Evolutionary conservation across 345 rosid genomes (phyloP), one percentile per base, ranked within the genome.

Genomic region (rapeseed (Brassica napus)): DNA sequence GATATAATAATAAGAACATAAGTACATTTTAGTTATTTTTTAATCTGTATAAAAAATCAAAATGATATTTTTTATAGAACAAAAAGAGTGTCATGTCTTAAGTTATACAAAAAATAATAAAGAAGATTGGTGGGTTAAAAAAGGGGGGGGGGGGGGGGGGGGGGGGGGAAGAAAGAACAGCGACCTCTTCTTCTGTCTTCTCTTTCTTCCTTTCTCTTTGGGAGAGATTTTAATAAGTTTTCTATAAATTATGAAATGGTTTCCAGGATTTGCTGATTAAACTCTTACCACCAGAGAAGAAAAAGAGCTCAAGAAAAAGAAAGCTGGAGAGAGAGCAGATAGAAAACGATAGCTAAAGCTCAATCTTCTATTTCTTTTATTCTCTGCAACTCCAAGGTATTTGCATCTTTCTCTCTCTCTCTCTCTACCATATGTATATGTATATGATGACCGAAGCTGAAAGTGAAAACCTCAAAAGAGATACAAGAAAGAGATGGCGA

Each of bases 311-410:
- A 81, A 83, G 78, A 81, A 75, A 81, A 63, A 81, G 78, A 72
- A 75, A 80, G 78, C 77, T 76, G 81, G 79, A 80, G 75, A 79
- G 75, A 79, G 79, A 73, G 74, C 26, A 72, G 54, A 84, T 73
- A 83, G 83, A 84, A n/a, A 89, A 89, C 85, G 93, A 90, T 87
- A 86, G 82, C 87, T 85, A 68, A 73, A 75, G 79, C 88, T 81
- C 85, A 66, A 73, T 44, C 82, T 47, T 73, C 69, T 73, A 64
- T 73, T 67, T 73, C 78, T 82, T 75, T 84, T 63, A 74, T 77
- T 67, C 85, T 86, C 89, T 83, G 89, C 88, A 88, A 84, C 85
- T 82, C 84, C 83, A 77, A 84, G 78, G 89, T 64, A 85, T 6
- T 47, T 61, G 14, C 64, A 49, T 16, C 63, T 72, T 70, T 59